Base-by-base conservation (phyloP, 345 rosid genomes). In the Rhizophora apiculata region DNA sequence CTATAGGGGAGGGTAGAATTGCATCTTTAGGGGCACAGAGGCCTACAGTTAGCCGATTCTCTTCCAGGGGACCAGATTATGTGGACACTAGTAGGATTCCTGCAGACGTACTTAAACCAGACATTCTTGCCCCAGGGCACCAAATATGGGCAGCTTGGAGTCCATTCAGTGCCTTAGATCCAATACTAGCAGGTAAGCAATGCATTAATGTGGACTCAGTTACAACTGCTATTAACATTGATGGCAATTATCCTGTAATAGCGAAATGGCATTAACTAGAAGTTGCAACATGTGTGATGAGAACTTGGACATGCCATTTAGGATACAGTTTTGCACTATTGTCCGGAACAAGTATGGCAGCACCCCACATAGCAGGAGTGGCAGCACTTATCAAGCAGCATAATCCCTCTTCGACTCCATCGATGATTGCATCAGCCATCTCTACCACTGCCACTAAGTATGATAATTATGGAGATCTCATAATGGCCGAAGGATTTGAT, bases 141-240 rank as follows among this genome's bases (percentile, higher is more conserved):
- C 95, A 94, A 77, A 85, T 89, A 49, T 94, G 96, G 96, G 97
- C 92, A 4, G 98, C 98, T 22, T 89, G 97, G 98, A 88, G 94
- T 69, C 91, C 86, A 39, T 68, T 84, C 49, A 94, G 98, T 64
- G 93, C 82, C 76, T 69, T 62, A 4, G 90, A 94, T 34, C 90
- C 90, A 8, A 48, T 81, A 22, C 74, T 91, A 39, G 59, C 51
- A 76, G 93, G 96, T 84, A 29, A 55, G 49, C 48, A 62, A 22
- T 7, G 6, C 4, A 19, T 19, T 16, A 18, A 19, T 54, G 16
- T 6, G 4, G 3, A 7, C 57, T 29, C 59, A 31, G 11, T 43
- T 13, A 43, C 18, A 43, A 43, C 15, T 13, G 49, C 4, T 43
- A 43, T 43, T 11, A 43, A 13, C 15, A 39, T 39, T 10, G 16